Conservation (phyloP, 306 rosid species). For the Oxytropis ochrocephala region DNA sequence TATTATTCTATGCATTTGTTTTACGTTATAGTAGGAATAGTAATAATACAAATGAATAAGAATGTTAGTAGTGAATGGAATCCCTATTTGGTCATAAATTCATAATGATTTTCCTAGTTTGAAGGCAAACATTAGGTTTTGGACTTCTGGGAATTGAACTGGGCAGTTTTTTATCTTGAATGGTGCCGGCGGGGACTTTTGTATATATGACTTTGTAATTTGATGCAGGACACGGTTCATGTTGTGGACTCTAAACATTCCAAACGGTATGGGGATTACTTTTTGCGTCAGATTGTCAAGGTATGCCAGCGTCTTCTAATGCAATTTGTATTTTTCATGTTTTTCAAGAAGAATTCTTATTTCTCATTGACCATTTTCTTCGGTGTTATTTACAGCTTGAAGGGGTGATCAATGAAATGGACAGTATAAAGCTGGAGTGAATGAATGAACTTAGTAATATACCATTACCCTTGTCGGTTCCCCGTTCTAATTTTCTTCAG, state of each 20-base stretch:
- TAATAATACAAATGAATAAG: not conserved
- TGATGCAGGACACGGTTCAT: conserved; percentile 62
- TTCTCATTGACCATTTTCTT: not conserved
- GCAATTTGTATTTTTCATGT: not conserved
- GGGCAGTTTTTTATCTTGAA: not conserved
- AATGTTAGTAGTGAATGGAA: not conserved
- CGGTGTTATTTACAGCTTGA: conserved; percentile 52
- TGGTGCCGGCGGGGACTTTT: not conserved
- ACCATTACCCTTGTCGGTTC: not conserved
- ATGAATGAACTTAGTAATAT: not conserved
- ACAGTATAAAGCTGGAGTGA: conserved; percentile 75
- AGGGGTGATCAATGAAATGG: conserved; percentile 75
- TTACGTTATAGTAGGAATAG: not conserved
- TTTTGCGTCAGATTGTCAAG: conserved; percentile 86
- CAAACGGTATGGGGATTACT: conserved; percentile 80
- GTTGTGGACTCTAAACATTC: conserved; percentile 69
- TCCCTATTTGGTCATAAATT: not conserved
- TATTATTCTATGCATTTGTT: not conserved
- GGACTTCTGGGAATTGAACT: not conserved
- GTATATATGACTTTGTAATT: not conserved
- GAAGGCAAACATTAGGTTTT: not conserved
- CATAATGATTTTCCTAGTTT: not conserved
- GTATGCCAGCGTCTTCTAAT: conserved; percentile 27
- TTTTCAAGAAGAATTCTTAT: not conserved
- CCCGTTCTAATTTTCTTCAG: conserved; percentile 8